A percentile compares a stretch with the other conserved stretches of the same genome.
phyloP scores from a whole-genome alignment of 1,284 basidiomycete species.

The Cystobasidiaceae sp. region DNA sequence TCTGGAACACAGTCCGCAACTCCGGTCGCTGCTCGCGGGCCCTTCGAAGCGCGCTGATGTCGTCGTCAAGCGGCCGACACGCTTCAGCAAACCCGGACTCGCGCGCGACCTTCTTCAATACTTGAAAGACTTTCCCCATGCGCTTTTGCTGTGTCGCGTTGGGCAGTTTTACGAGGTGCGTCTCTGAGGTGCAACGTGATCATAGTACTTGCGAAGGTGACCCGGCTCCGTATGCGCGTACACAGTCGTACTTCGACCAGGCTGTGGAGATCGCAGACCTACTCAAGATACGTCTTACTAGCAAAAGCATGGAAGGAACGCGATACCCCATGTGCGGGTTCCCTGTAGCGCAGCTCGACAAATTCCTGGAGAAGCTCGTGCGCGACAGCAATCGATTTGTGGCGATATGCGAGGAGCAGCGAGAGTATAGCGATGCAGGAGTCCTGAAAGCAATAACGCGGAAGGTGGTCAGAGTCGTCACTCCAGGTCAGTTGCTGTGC shows the following conservation, averaged over 20 bases:
- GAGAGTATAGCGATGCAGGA: constrained; percentile 45
- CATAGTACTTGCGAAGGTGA: neutral
- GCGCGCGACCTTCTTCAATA: constrained; percentile 65
- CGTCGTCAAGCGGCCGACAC: constrained; percentile 13
- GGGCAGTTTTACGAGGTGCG: constrained; percentile 89
- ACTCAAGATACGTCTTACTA: constrained; percentile 73
- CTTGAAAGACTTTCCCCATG: constrained; percentile 72
- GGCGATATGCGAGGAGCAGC: constrained; percentile 87
- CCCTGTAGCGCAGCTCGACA: constrained; percentile 75
- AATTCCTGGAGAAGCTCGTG: constrained; percentile 76
- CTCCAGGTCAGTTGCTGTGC: constrained; percentile 58
- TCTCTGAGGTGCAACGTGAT: neutral
- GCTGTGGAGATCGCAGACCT: constrained; percentile 69
- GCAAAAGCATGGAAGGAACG: constrained; percentile 59
- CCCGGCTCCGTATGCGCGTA: constrained; percentile 5
- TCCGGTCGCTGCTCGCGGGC: constrained; percentile 5
- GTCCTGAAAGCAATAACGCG: constrained; percentile 25
- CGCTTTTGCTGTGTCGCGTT: constrained; percentile 80
- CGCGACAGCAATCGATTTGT: constrained; percentile 75
- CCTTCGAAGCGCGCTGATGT: constrained; percentile 10
- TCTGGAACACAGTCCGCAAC: constrained; percentile 12
- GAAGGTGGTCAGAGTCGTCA: constrained; percentile 71
- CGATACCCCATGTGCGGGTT: constrained; percentile 81
- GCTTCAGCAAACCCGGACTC: constrained; percentile 50
- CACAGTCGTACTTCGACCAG: constrained; percentile 87